Conservation (phyloP, 1,284 basidiomycete species). For the Microbotryum lychnidis-dioicae region DNA sequence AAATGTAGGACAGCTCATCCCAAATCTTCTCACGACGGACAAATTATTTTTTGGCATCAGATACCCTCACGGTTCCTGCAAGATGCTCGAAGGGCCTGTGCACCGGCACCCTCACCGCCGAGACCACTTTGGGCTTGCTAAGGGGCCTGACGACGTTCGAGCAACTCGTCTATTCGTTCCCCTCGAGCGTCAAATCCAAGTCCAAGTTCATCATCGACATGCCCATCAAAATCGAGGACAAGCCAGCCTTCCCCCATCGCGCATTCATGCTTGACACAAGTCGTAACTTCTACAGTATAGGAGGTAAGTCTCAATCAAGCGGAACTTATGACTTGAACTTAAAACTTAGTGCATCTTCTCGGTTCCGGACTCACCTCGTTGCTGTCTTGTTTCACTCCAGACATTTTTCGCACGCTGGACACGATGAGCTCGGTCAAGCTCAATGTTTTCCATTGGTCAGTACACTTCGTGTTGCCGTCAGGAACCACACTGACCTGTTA, state of each 20-base stretch:
- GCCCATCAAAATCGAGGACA: constrained; percentile 42
- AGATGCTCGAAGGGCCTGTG: not conserved
- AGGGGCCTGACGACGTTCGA: constrained; percentile 74
- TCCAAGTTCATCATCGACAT: constrained; percentile 39
- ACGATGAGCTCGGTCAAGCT: constrained; percentile 83
- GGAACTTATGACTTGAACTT: too few species aligned
- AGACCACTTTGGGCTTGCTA: constrained; percentile 65
- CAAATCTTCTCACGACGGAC: not conserved
- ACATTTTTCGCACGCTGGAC: constrained; percentile 66
- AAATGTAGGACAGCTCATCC: not conserved
- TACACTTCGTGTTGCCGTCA: too few species aligned
- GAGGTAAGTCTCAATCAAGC: not conserved
- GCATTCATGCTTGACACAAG: constrained; percentile 75
- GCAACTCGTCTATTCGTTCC: constrained; percentile 51
- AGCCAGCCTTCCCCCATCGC: constrained; percentile 46
- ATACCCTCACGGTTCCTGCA: not conserved
- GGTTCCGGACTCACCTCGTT: too few species aligned
- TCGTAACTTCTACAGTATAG: constrained; percentile 50
- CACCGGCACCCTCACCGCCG: constrained; percentile 55
- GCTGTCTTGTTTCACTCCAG: constrained; percentile 30
- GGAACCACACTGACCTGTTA: not conserved
- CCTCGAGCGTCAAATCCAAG: not conserved
- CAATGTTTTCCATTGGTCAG: constrained; percentile 32
- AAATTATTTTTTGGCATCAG: not conserved
- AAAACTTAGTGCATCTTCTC: too few species aligned